Evolutionary conservation across 2,329 filamentous ascomycete species (phyloP), one percentile per base, ranked within the genome.

Genomic region (Trichoderma gracile): DNA sequence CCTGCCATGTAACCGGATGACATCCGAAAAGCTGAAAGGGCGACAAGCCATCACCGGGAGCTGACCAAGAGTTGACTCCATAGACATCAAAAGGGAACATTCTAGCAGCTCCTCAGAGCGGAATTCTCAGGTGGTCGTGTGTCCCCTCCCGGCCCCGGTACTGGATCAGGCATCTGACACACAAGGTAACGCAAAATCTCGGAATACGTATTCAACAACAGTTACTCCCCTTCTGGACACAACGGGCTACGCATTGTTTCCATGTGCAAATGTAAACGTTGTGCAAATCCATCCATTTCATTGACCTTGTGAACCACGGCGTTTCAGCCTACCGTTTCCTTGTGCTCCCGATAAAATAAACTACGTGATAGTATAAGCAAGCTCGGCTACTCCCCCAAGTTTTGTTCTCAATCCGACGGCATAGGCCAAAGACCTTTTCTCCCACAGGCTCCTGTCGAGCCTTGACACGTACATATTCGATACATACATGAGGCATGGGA

Each of bases 331-430:
- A 45, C 59, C 59, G 46, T 54, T 59, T n/a, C 59, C 59, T 43
- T 54, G 53, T 38, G 59, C 59, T 62, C 59, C 59, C 52, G 59
- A 46, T 62, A 62, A 62, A 62, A 54, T 54, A 59, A 62, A 49
- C 59, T 62, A 62, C 59, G 59, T 54, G 54, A 54, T 66, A 69
- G 69, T 70, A 72, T 71, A 71, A 70, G 61, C 71, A 69, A 71
- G 60, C 66, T 59, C 38, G 65, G 65, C 67, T 65, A 64, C 62
- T 64, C 65, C 67, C 69, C 71, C 71, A 71, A 68, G 69, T 72
- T 72, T 73, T 64, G n/a, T n/a, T 27, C 58, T 54, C 38, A 21
- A 38, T 46, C 46, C 58, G 25, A 21, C 27, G 59, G 45, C 57
- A 9, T 30, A 54, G 33, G 49, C 59, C 25, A 25, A 54, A 19